phyloP scores from a whole-genome alignment of 352 stramenopile species.

The Globisporangium megalacanthum region DNA sequence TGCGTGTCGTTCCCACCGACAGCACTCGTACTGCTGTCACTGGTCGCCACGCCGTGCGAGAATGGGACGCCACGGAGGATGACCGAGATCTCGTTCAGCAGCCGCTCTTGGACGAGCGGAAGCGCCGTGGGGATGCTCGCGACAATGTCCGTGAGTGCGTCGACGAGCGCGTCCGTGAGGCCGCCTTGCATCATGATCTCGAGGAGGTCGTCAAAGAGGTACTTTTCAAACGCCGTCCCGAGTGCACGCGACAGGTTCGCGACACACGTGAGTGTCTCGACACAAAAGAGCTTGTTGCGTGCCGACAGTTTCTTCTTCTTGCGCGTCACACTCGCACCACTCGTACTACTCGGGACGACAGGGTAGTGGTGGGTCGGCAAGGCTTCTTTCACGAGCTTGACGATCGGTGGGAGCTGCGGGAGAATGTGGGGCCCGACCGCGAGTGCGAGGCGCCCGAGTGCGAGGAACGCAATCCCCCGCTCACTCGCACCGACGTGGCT shows the following conservation, averaged over 20 bases:
- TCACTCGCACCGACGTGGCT: conserved; percentile 50
- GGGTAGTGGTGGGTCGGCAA: conserved; percentile 35
- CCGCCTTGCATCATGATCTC: conserved; percentile 88
- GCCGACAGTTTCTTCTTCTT: conserved; percentile 28
- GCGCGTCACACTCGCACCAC: conserved; percentile 2
- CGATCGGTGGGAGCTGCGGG: conserved; percentile 74
- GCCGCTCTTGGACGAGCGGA: conserved; percentile 89
- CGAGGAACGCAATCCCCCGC: conserved; percentile 86
- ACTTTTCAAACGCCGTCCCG: conserved; percentile 56
- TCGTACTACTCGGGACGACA: too few relatives aligned
- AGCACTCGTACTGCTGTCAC: background rate
- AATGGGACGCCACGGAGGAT: conserved; percentile 88
- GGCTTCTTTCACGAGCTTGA: conserved; percentile 71
- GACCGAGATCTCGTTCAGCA: conserved; percentile 96
- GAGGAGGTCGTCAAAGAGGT: conserved; percentile 63
- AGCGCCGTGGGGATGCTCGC: conserved; percentile 85
- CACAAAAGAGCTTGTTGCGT: conserved; percentile 65
- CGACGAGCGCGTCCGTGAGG: conserved; percentile 92
- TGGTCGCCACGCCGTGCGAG: conserved; percentile 20
- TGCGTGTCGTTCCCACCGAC: background rate
- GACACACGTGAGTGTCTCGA: conserved; percentile 79
- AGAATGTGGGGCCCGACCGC: conserved; percentile 88
- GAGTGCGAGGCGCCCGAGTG: conserved; percentile 90
- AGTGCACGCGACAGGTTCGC: conserved; percentile 68
- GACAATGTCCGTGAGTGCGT: conserved; percentile 90